These are phyloP conservation scores for Pyrus communis DNA, from an alignment of 306 rosid species.

Conservation along the genomic window DNA sequence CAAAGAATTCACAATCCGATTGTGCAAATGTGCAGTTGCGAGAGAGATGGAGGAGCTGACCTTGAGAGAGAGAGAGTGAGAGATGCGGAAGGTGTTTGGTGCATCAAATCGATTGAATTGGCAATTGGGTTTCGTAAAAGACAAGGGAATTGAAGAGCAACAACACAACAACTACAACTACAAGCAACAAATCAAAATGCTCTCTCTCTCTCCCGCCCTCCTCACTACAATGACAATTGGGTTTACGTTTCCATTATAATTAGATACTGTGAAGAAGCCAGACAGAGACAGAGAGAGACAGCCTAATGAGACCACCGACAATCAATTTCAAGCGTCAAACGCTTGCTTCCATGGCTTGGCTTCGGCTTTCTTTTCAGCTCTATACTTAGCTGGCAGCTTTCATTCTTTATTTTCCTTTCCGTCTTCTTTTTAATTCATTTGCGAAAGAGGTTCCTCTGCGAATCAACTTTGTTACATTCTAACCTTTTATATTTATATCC, in stretches of 20 bases:
- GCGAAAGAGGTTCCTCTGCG: too few relatives aligned
- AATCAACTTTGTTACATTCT: too few relatives aligned
- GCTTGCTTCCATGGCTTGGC: conserved; percentile 21
- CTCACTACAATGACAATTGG: too few relatives aligned
- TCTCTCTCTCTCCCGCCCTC: too few relatives aligned
- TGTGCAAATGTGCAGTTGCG: neutral
- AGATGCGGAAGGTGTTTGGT: conserved; percentile 28
- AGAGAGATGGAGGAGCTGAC: conserved; percentile 15
- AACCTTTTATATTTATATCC: too few relatives aligned
- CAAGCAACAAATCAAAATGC: conserved; percentile 23
- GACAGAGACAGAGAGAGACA: neutral
- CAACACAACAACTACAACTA: conserved; percentile 3
- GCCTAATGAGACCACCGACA: conserved; percentile 49
- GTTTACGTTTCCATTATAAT: conserved; percentile 22
- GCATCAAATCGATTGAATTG: conserved; percentile 17
- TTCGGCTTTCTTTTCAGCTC: neutral
- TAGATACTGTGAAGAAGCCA: neutral
- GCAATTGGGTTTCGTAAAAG: conserved; percentile 36
- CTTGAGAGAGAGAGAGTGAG: conserved; percentile 41
- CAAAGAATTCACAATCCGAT: conserved; percentile 14
- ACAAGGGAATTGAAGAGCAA: conserved; percentile 29
- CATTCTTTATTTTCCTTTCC: neutral
- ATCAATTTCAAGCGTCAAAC: conserved; percentile 10
- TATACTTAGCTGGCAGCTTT: neutral
- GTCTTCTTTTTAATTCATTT: too few relatives aligned